Evolutionary conservation across 2,329 filamentous ascomycete species (phyloP), one percentile per base, ranked within the genome.

Genomic region (Epichloe baconii): DNA sequence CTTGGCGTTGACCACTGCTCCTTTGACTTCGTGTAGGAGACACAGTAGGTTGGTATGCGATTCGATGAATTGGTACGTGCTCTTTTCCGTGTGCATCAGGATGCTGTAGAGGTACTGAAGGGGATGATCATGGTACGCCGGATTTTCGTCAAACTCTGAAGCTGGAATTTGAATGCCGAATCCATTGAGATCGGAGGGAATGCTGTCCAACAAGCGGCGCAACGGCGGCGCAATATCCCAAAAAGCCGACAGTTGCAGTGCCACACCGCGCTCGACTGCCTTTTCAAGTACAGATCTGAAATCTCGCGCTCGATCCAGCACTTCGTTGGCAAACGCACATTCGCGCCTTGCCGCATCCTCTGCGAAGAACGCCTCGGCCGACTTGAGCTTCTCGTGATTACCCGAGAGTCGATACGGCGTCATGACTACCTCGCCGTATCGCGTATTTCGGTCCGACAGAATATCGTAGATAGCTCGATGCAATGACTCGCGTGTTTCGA

Each of bases 171-270:
- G 79, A 46, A 95, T 78, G 21, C 80, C 73, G 66, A 95, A 89
- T 5, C 66, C 69, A 8, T 68, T 65, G 11, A 81, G 67, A 43
- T 75, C 68, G 1, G 68, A 64, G 0, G 89, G 90, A 21, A 96
- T 83, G 60, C 86, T 85, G 53, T 95, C 86, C 11, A 95, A 77
- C 45, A 97, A 73, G 15, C 82, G 77, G 26, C 85, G 76, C 0
- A 98, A 76, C 3, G 83, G 82, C 3, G 93, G 93, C 1, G 90
- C 91, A 60, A 97, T 95, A 63, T 98, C 93, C 93, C 93, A 98
- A 66, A 97, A 98, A 0, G 91, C 90, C 10, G 85, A 90, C 2
- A 96, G 77, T 68, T 97, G 93, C 51, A 88, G 80, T 64, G 96
- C 89, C 11, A 97, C 88, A 15, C 91, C 93, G 10, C 87, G 82